A percentile compares a stretch with the other conserved stretches of the same genome.
phyloP scores from a whole-genome alignment of 352 stramenopile species.

The Phytophthora capsici region DNA sequence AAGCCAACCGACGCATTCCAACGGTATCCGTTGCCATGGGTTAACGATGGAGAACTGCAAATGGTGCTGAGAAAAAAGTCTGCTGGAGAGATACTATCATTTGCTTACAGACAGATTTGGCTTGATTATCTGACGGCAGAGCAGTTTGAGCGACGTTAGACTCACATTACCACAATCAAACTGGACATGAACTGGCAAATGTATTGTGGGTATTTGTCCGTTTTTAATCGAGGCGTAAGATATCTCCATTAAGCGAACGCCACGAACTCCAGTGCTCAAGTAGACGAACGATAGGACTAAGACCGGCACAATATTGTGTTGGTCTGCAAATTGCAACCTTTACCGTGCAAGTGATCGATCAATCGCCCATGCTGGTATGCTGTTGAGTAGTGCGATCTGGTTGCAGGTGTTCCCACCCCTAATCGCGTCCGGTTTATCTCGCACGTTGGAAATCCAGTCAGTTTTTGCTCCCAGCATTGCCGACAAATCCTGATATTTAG shows the following conservation, averaged over 20 bases:
- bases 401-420: constrained; percentile 23
- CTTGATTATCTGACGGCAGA: no score
- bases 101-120: no score
- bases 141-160: constrained; percentile 14
- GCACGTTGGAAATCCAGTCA: constrained; percentile 42
- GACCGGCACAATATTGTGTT: neutral
- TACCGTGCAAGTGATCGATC: neutral
- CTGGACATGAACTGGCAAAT: neutral
- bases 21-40: neutral
- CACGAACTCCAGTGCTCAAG: neutral
- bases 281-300: neutral
- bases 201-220: neutral
- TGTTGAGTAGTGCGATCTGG: neutral
- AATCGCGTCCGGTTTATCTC: constrained; percentile 7
- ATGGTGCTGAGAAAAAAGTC: constrained; percentile 24
- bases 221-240: neutral
- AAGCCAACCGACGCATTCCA: neutral
- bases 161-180: neutral
- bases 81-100: no score
- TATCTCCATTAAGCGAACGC: neutral
- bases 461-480: constrained; percentile 10
- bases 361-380: neutral
- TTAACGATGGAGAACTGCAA: neutral
- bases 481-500: constrained; percentile 1
- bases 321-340: neutral